Conservation (phyloP, 1,139 yeast species). For the Blastobotrys persicus region DNA sequence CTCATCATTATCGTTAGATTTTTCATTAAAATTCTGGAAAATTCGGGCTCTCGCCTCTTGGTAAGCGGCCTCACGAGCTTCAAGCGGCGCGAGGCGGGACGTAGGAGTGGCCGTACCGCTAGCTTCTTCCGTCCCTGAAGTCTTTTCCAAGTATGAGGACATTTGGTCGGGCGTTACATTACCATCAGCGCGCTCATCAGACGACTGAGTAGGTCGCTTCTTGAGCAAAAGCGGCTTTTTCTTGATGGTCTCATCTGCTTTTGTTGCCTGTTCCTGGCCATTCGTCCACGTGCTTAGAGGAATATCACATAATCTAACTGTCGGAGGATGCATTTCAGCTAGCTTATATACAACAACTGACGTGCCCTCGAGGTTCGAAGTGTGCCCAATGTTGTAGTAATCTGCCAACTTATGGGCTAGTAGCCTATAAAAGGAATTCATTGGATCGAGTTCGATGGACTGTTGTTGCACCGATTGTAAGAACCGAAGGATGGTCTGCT, state of each 20-base stretch:
- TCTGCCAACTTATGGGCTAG: constrained; percentile 69
- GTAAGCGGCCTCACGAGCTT: constrained; percentile 43
- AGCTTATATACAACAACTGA: constrained; percentile 44
- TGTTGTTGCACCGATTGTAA: constrained; percentile 39
- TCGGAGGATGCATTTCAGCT: constrained; percentile 9
- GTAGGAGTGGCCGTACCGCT: constrained; percentile 38
- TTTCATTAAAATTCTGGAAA: constrained; percentile 29
- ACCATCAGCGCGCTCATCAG: neutral
- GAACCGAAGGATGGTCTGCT: constrained; percentile 44
- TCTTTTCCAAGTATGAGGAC: neutral
- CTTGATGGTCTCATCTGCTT: constrained; percentile 8
- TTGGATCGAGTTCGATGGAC: constrained; percentile 48
- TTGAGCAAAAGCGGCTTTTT: constrained; percentile 10
- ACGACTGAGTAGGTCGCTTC: neutral
- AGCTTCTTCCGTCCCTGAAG: neutral
- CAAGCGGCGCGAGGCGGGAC: constrained; percentile 28
- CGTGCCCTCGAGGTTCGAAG: constrained; percentile 46
- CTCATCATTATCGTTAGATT: neutral
- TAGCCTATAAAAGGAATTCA: constrained; percentile 66
- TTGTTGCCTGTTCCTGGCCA: neutral
- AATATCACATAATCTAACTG: constrained; percentile 10
- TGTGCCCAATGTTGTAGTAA: constrained; percentile 58
- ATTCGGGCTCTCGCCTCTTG: constrained; percentile 48
- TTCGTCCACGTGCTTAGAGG: neutral
- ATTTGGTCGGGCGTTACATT: neutral